These are phyloP conservation scores for Wickerhamiella bombiphila DNA, from an alignment of 805 yeast species.

Conservation along the genomic window DNA sequence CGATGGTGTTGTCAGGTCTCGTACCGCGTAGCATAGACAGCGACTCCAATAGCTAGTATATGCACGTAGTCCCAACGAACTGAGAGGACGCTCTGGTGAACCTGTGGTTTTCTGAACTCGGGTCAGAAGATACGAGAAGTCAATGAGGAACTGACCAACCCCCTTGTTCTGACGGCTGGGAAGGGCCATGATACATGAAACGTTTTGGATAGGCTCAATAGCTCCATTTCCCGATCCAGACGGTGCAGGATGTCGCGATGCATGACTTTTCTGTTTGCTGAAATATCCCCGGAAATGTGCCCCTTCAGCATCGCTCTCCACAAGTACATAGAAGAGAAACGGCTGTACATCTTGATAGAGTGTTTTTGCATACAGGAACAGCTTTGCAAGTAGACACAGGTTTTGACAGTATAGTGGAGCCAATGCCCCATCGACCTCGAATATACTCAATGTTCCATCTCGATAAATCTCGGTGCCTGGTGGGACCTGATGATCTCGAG, in stretches of 20 bases:
- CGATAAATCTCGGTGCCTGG: conserved; percentile 90
- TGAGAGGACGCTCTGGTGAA: conserved; percentile 89
- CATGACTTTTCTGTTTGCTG: conserved; percentile 53
- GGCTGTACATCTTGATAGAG: conserved; percentile 93
- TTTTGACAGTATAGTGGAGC: conserved; percentile 76
- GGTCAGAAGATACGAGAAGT: conserved; percentile 71
- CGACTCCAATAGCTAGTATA: conserved; percentile 80
- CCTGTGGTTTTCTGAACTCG: conserved; percentile 66
- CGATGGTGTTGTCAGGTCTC: conserved; percentile 8
- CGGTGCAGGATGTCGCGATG: conserved; percentile 3
- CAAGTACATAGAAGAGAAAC: conserved; percentile 72
- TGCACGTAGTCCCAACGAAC: conserved; percentile 71
- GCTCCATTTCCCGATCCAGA: too few species aligned
- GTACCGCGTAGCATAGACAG: conserved; percentile 39
- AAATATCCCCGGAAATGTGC: conserved; percentile 89
- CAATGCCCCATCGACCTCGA: conserved; percentile 87
- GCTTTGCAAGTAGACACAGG: conserved; percentile 74
- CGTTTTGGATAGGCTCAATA: conserved; percentile 42
- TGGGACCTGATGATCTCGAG: conserved; percentile 47
- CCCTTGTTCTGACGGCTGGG: conserved; percentile 83
- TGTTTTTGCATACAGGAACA: conserved; percentile 82
- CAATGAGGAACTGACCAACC: conserved; percentile 76
- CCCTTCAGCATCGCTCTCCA: conserved; percentile 42
- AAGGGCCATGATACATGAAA: conserved; percentile 79
- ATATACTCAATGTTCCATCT: conserved; percentile 51